These are phyloP conservation scores for Blastocrithidia nonstop DNA, from an alignment of 208 protist species.

Conservation along the genomic window DNA sequence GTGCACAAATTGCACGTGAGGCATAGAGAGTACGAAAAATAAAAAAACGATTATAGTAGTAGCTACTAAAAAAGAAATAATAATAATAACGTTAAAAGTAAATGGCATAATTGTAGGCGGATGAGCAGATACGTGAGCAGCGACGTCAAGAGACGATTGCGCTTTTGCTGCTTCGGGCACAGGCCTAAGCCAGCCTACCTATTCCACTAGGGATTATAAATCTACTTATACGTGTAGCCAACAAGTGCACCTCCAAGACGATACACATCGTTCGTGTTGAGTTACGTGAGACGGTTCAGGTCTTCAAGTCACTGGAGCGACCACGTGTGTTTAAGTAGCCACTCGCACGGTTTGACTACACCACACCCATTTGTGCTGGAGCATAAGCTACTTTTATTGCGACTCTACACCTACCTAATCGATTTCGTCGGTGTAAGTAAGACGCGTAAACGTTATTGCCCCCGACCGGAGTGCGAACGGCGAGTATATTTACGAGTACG, in stretches of 20 bases:
- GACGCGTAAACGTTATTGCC: constrained; percentile 22
- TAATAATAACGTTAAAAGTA: too few relatives aligned
- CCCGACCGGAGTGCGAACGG: constrained; percentile 32
- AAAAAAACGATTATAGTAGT: too few relatives aligned
- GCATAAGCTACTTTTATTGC: constrained; percentile 24
- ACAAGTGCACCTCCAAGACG: constrained; percentile 12
- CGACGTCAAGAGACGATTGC: too few relatives aligned
- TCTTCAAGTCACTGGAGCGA: constrained; percentile 44
- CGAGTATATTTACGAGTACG: constrained; percentile 25
- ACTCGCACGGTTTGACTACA: constrained; percentile 37
- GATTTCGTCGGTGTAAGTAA: constrained; percentile 22
- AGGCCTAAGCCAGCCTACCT: constrained; percentile 12
- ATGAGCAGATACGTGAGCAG: background rate
- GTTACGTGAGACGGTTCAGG: constrained; percentile 23
- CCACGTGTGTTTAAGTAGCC: constrained; percentile 14
- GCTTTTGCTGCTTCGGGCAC: constrained; percentile 1
- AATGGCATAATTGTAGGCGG: too few relatives aligned
- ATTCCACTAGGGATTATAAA: constrained; percentile 21
- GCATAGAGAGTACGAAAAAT: too few relatives aligned
- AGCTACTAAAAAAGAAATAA: too few relatives aligned
- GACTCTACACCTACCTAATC: constrained; percentile 13
- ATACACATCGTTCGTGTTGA: constrained; percentile 27
- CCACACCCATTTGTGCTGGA: constrained; percentile 15
- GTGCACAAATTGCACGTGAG: too few relatives aligned
- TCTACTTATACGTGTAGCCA: constrained; percentile 28